Base-by-base conservation (phyloP, 2,329 filamentous ascomycete species). In the Cytospora chrysosperma region DNA sequence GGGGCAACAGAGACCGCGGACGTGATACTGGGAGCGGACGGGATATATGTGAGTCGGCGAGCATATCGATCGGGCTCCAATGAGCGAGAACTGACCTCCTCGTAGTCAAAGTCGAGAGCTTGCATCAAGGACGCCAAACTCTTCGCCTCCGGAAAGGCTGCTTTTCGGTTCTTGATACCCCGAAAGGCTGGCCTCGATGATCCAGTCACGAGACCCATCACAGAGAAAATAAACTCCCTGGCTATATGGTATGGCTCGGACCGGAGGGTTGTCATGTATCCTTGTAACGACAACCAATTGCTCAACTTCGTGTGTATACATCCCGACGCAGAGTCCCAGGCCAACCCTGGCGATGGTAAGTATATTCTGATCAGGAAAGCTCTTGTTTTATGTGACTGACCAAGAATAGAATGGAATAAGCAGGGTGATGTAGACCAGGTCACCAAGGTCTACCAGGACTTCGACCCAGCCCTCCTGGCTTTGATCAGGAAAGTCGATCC, bases 81-180 rank as follows among this genome's bases (percentile, higher is more conserved):
- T n/a, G 13, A 21, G 17, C 34, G 19, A n/a, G 21, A 7, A 19
- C 51, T 61, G 9, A 62, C 21, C 2, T 27, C 21, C 57, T 1
- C 66, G 65, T 49, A 71, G 50, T 72, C 75, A 0, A 72, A 70
- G 5, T 70, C 76, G 27, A 67, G 71, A n/a, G 50, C 59, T 27
- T 64, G 59, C 15, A 68, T 72, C 56, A 68, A 69, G n/a, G 68
- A 73, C 19, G 49, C 63, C 24, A 70, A 63, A 26, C 72, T 78
- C 0, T 78, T 78, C 56, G 74, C 76, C 34, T 81, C 79, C 3
- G 84, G 84, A 3, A 85, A 85, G 69, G 83, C 79, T 51, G 83
- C 84, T 0, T 87, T 85, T 69, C 77, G 85, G 9, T 87, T 86
- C 71, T 70, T 86, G 6, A 76, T 87, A 0, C 74, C 78, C 0